phyloP scores from a whole-genome alignment of 441 rosid species.

The Bruguiera hainesii region DNA sequence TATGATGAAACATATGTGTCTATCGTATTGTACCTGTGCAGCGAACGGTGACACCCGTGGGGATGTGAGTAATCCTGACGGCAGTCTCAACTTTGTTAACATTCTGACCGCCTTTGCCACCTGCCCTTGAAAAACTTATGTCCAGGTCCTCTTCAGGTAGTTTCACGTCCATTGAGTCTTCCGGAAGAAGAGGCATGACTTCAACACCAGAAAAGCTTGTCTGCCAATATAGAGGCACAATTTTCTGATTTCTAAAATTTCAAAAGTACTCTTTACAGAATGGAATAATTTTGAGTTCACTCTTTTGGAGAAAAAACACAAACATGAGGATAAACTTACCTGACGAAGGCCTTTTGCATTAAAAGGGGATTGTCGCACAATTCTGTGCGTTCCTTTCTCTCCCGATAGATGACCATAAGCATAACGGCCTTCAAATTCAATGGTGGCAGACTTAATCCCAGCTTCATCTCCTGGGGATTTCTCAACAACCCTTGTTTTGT shows the following conservation, averaged over 20 bases:
- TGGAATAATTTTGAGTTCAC: not conserved
- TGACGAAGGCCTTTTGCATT: slow-evolving; percentile 97
- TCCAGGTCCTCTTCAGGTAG: slow-evolving; percentile 92
- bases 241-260: not conserved
- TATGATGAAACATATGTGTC: too few relatives aligned
- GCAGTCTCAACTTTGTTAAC: slow-evolving; percentile 96
- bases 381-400: slow-evolving; percentile 95
- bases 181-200: slow-evolving; percentile 96
- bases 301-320: not conserved
- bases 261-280: slow-evolving; percentile 1
- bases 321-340: slow-evolving; percentile 37
- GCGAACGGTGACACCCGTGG: slow-evolving; percentile 81
- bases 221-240: slow-evolving; percentile 27
- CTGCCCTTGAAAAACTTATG: slow-evolving; percentile 82
- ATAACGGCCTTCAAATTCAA: slow-evolving; percentile 87
- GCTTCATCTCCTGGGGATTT: slow-evolving; percentile 95
- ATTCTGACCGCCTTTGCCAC: slow-evolving; percentile 97
- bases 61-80: slow-evolving; percentile 84
- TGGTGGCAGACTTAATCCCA: slow-evolving; percentile 84
- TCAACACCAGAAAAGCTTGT: slow-evolving; percentile 98
- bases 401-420: slow-evolving; percentile 92
- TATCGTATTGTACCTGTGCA: slow-evolving; percentile 58
- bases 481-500: slow-evolving; percentile 85
- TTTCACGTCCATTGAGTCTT: slow-evolving; percentile 65
- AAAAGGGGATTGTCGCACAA: slow-evolving; percentile 93